phyloP scores from a whole-genome alignment of 2,329 filamentous ascomycete genomes.

The Didymosphaeria variabile region DNA sequence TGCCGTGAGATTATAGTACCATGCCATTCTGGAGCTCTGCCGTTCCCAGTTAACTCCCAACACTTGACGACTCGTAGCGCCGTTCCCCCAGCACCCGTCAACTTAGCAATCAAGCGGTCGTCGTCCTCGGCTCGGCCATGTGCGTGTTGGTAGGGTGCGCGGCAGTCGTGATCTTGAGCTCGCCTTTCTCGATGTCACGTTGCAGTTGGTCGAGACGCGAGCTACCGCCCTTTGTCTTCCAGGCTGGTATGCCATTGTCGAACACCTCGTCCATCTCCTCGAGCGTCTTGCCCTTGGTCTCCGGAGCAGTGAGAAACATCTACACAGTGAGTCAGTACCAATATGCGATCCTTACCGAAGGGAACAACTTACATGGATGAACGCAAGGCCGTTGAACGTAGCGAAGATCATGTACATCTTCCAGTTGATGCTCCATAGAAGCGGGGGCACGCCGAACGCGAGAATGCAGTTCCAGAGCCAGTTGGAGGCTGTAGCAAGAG shows the following conservation, averaged over 20 bases:
- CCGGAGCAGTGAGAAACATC: conserved; percentile 51
- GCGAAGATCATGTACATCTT: conserved; percentile 55
- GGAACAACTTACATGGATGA: conserved; percentile 40
- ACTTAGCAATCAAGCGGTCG: conserved; percentile 3
- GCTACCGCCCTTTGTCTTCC: conserved; percentile 39
- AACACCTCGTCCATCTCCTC: conserved; percentile 55
- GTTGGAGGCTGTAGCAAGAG: conserved; percentile 50
- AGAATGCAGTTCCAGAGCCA: conserved; percentile 53
- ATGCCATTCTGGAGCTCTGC: not conserved
- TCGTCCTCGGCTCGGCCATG: conserved; percentile 13
- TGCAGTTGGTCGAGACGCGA: conserved; percentile 48
- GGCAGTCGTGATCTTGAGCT: conserved; percentile 35
- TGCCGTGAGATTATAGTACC: not conserved
- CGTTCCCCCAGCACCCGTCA: not conserved
- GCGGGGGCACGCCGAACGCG: conserved; percentile 53
- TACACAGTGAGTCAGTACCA: conserved; percentile 12
- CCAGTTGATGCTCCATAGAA: conserved; percentile 53
- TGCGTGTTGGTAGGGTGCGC: not conserved
- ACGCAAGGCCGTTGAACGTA: conserved; percentile 49
- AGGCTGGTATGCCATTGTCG: conserved; percentile 47
- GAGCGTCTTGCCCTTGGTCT: conserved; percentile 53
- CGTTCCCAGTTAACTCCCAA: not conserved
- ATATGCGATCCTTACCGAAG: no score
- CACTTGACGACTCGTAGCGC: not conserved
- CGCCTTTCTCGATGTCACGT: conserved; percentile 49